A percentile compares a stretch with the other conserved stretches of the same genome.
Conservation (phyloP, 2,329 filamentous ascomycete genomes). For the Westerdykella aurantiaca region DNA sequence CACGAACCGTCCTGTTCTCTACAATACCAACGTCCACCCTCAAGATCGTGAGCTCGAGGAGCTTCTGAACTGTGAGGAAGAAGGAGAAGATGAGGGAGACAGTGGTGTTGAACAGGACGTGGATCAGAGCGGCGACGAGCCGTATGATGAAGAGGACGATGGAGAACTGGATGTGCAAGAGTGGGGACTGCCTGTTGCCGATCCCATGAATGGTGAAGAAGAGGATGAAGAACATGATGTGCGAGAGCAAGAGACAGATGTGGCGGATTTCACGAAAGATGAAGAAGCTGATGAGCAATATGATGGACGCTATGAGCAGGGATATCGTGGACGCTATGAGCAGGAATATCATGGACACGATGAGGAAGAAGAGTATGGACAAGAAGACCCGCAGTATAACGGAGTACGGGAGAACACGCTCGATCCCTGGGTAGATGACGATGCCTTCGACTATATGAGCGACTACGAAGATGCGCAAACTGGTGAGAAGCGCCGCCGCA, state of each 20-base stretch:
- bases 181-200: not conserved
- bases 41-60: conserved; percentile 18
- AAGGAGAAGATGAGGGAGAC: not conserved
- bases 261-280: not conserved
- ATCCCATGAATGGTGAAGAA: not conserved
- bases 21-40: conserved; percentile 25
- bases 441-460: no score
- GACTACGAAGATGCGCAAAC: no score
- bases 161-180: not conserved
- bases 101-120: not conserved
- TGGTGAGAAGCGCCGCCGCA: no score
- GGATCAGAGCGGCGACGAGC: not conserved
- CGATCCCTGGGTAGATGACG: no score
- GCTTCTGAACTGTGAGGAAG: not conserved
- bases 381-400: not conserved
- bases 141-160: not conserved
- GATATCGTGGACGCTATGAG: not conserved
- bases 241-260: not conserved
- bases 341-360: not conserved
- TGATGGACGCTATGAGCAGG: not conserved
- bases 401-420: no score
- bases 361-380: not conserved
- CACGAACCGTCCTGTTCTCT: conserved; percentile 12
- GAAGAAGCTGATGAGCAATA: not conserved
- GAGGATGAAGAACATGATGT: not conserved